Evolutionary conservation across 169 alveolate species (phyloP).

Genomic region (Toxoplasma gondii): DNA sequence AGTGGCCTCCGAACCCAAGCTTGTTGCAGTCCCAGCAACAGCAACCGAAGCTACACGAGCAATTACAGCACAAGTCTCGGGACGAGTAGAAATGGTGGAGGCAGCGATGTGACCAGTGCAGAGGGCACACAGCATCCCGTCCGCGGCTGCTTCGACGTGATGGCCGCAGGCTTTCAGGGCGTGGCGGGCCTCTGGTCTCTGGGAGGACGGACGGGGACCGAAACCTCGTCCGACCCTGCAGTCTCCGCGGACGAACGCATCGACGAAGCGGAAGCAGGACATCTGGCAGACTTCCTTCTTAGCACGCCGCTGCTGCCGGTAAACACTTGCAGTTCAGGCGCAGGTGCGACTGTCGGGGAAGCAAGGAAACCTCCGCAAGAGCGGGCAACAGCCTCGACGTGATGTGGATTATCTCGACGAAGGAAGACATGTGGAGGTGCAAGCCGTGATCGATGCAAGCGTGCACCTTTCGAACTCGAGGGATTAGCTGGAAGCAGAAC

Average conservation of each 20-base stretch:
- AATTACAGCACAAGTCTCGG: slow-evolving; percentile 8
- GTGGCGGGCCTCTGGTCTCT: background rate
- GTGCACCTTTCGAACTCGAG: no score
- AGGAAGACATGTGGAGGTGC: background rate
- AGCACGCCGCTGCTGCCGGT: background rate
- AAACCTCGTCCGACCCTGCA: background rate
- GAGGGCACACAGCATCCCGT: background rate
- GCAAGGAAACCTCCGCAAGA: background rate
- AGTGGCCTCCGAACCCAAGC: background rate
- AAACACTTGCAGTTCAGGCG: background rate
- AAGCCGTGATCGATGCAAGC: background rate
- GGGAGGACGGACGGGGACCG: background rate
- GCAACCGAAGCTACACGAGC: background rate
- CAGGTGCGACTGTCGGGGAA: background rate
- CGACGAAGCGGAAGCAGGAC: background rate
- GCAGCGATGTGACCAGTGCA: background rate
- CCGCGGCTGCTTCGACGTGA: background rate
- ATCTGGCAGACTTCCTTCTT: background rate
- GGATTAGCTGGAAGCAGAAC: no score
- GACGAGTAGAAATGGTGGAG: background rate
- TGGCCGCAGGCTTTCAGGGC: background rate
- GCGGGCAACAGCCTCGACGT: background rate
- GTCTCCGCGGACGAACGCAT: background rate
- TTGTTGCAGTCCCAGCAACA: background rate
- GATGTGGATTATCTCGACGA: background rate